Base-by-base conservation (phyloP, 768 basidiomycete species). In the Psilocybe tampanensis region DNA sequence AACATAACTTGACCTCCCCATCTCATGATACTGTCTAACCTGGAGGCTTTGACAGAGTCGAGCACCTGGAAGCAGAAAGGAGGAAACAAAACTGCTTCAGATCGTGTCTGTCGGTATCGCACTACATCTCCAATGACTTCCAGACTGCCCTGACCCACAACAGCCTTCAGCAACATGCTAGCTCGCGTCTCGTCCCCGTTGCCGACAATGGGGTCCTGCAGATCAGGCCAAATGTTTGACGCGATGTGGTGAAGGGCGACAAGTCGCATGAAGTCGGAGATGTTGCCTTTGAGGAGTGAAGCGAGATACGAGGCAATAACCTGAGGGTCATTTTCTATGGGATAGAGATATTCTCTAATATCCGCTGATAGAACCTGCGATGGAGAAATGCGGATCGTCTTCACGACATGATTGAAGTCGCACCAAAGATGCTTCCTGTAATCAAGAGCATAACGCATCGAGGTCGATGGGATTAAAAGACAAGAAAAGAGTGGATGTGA, bases 351-450 rank as follows among this genome's bases (percentile, higher is more conserved):
- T 59, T 86, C 85, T 39, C 75, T 74, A 8, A 88, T 58, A 55
- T 83, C 80, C 13, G 72, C 73, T 23, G 77, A 76, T 23, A 90
- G 61, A n/a, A 88, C 79, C 2, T 81, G 75, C 12, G 77, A 80
- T 15, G 81, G 65, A 7, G 78, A 70, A 5, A 78, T 76, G 18
- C 80, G 80, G 24, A 94, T 76, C 21, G 80, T 88, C 63, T 80
- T 81, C 52, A 93, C 67, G 39, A 86, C 68, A 63, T 90, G 88
- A 2, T 78, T 77, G 61, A 85, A 90, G 63, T 96, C 95, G 54
- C 78, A 85, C 90, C 92, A 97, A 3, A 98, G 68, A 54, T 87
- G 83, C 60, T 85, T 86, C 49, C 95, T 86, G 66, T 93, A 97
- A 74, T 98, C 95, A 21, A 76, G 54, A 0, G 92, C 78, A 65